Evolutionary conservation across 495 filamentous ascomycete species (phyloP), one percentile per base, ranked within the genome.

Genomic region (Aspergillus baeticus): DNA sequence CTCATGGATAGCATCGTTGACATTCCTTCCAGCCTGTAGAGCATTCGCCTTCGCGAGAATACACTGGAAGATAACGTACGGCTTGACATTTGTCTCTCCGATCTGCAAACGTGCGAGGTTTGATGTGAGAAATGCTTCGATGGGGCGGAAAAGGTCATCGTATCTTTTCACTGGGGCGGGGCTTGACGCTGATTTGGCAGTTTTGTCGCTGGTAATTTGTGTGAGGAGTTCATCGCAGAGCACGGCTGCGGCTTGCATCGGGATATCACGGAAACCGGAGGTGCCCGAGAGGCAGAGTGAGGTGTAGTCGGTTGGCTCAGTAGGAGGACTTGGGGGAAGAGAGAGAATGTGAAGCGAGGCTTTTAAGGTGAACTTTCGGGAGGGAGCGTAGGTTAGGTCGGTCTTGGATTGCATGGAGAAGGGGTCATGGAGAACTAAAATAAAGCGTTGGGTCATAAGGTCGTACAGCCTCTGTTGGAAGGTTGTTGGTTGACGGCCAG

Each of bases 361-460:
- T 29, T 56, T 18, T 17, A 56, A 26, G 13, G 21, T 18, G 1
- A 49, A 21, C 15, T 56, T 17, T 17, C 39, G 54, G 6, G 54
- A 56, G 45, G 41, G 49, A 46, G 26, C 38, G n/a, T 49, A 56
- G 3, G 22, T 29, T 0, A 44, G 54, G 22, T 41, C 49, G 43
- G 36, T 22, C 17, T 48, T 48, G 18, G 78, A 75, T 57, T 74
- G 59, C 18, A 62, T 60, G 20, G 73, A 65, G 57, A 80, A 83
- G 3, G 77, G 70, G 29, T 65, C 63, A 55, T 84, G 77, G 0
- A 84, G 63, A 29, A 70, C 62, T 3, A 82, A 45, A 20, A 81
- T 44, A 47, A 80, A 80, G n/a, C 78, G 75, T 8, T 72, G 78
- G 0, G 78, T 53, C 3, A 78, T 49, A 14, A 66, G 68, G 39